Evolutionary conservation across 2,329 filamentous ascomycete species (phyloP), one percentile per base, ranked within the genome.

Genomic region (Colletotrichum theobromicola): DNA sequence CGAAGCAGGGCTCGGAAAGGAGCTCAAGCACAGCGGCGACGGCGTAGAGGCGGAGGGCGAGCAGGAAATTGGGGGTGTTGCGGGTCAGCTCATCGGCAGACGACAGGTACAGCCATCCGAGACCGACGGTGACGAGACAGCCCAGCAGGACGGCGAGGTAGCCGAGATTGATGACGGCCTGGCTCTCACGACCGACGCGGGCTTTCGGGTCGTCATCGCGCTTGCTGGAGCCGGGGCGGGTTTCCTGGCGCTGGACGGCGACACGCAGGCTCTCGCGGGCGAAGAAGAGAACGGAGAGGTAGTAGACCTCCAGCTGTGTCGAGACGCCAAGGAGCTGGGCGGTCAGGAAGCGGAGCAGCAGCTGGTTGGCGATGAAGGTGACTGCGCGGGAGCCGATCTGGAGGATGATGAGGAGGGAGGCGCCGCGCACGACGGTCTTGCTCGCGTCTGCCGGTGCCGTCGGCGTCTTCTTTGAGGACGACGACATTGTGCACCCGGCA

Each of bases 221-320:
- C 70, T 81, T 77, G 76, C 76, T 66, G 32, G 62, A 15, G 5
- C 21, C 46, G 57, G 57, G 57, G 61, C 50, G 42, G 53, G 72
- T 70, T 63, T 77, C 67, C 78, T 96, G 94, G 66, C 97, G 90
- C 84, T 98, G 96, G 42, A 98, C 91, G 30, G 96, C 95, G n/a
- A 98, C 93, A 18, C 97, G 93, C 63, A 98, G 86, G 79, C 94
- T 96, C 84, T 99, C 97, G 50, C 97, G 91, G 0, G 97, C 94
- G 80, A 99, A 98, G 84, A 98, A 98, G 1, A 99, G 89, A n/a
- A 97, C 93, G 0, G 95, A 95, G 58, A 98, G 93, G 74, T 96
- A 96, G 83, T 96, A 98, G 1, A 98, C 92, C 80, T 99, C 97
- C 4, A 99, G 90, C 83, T 98, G 97, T 0, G 96, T 93, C 3